Conservation (phyloP, 2,329 filamentous ascomycete species). For the Pseudodiploospora longispora region DNA sequence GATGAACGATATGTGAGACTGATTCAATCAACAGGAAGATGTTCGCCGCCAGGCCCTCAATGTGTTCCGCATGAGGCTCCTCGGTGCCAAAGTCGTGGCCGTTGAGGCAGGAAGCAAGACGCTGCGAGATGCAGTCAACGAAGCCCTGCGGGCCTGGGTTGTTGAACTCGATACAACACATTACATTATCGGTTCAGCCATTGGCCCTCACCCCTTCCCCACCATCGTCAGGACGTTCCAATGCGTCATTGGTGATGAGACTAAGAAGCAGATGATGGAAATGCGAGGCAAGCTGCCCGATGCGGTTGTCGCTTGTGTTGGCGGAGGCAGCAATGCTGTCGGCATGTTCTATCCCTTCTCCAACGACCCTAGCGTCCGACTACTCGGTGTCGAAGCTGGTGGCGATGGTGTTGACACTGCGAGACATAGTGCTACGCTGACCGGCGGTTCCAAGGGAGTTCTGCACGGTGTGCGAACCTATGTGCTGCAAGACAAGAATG, state of each 20-base stretch:
- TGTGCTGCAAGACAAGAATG: conserved; percentile 83
- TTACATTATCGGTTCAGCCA: conserved; percentile 96
- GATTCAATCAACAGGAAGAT: conserved; percentile 55
- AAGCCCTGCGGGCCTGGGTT: conserved; percentile 91
- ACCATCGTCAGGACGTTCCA: conserved; percentile 97
- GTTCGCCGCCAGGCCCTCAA: conserved; percentile 93
- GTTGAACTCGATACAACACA: conserved; percentile 87
- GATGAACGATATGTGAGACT: conserved; percentile 8
- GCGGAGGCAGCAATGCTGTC: conserved; percentile 87
- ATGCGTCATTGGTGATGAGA: conserved; percentile 91
- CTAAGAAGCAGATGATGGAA: conserved; percentile 81
- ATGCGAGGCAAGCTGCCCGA: conserved; percentile 85
- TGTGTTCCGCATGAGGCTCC: conserved; percentile 95
- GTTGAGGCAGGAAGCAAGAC: conserved; percentile 86
- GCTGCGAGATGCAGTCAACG: conserved; percentile 84
- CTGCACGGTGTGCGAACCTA: conserved; percentile 95
- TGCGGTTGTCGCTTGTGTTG: conserved; percentile 92
- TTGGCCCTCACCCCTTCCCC: conserved; percentile 95
- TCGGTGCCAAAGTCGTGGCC: conserved; percentile 85
- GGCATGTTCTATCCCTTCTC: conserved; percentile 99
- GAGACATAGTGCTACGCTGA: conserved; percentile 81
- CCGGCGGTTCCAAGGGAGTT: conserved; percentile 81
- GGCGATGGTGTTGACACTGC: conserved; percentile 84
- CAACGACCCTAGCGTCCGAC: conserved; percentile 73
- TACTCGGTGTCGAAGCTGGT: conserved; percentile 89